Evolutionary conservation across 2,329 filamentous ascomycete genomes (phyloP).

Genomic region (Colletotrichum somersetense): DNA sequence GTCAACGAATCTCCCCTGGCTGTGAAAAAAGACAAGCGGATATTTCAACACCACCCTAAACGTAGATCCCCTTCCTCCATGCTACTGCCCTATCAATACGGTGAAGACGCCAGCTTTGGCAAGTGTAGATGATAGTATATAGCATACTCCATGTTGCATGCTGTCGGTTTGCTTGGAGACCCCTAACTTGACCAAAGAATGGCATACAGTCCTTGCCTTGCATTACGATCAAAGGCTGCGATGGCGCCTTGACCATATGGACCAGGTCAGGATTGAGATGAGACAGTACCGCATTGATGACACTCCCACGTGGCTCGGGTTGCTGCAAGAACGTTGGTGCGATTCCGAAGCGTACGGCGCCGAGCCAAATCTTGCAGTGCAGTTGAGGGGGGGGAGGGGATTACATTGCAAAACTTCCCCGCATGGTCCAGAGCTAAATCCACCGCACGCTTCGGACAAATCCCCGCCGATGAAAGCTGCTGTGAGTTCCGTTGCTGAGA

Average conservation of each 20-base stretch:
- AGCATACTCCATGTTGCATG: background rate
- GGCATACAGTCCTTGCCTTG: no score
- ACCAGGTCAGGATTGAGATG: background rate
- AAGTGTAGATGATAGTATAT: background rate
- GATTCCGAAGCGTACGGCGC: background rate
- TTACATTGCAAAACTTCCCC: background rate
- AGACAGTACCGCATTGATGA: background rate
- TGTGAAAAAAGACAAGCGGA: background rate
- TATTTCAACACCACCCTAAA: background rate
- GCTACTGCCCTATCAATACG: background rate
- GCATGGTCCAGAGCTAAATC: background rate
- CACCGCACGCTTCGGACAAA: background rate
- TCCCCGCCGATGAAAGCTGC: background rate
- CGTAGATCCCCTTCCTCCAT: background rate
- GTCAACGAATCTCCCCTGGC: background rate
- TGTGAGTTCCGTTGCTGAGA: background rate
- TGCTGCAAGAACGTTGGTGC: background rate
- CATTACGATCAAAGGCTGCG: background rate
- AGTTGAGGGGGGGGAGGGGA: background rate
- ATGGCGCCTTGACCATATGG: background rate
- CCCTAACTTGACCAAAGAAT: background rate
- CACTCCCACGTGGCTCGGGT: background rate
- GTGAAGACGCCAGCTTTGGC: background rate
- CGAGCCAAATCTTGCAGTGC: background rate
- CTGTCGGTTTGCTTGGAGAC: background rate